Evolutionary conservation across 1,284 basidiomycete genomes (phyloP).

Genomic region (Vanrija sp.): DNA sequence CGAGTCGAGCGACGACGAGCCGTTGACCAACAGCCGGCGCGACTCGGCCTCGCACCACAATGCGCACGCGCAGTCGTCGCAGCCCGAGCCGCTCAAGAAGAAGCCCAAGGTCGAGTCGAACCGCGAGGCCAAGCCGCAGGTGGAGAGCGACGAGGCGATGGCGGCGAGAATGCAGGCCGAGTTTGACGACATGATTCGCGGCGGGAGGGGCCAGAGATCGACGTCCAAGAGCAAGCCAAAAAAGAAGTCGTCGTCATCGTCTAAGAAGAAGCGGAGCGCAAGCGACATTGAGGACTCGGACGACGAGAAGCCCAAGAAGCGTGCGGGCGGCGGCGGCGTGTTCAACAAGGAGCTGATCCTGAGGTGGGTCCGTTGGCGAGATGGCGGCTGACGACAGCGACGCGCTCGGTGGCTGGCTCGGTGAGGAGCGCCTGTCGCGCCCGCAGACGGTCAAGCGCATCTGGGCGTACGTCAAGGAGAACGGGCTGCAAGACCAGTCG

Average conservation of each 20-base stretch:
- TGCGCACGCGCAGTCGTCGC: constrained; percentile 19
- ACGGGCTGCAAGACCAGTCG: constrained; percentile 52
- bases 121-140: constrained; percentile 6
- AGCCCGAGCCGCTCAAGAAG: constrained; percentile 19
- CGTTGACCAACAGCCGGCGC: not conserved
- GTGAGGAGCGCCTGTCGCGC: constrained; percentile 44
- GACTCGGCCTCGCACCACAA: not conserved
- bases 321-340: constrained; percentile 36
- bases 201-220: constrained; percentile 19
- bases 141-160: constrained; percentile 28
- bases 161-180: constrained; percentile 32
- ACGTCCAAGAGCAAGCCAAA: no score
- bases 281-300: constrained; percentile 24
- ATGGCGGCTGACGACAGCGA: constrained; percentile 23
- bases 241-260: constrained; percentile 18
- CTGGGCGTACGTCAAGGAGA: constrained; percentile 55
- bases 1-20: not conserved
- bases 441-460: constrained; percentile 54
- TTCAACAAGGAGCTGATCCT: constrained; percentile 49
- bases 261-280: constrained; percentile 9
- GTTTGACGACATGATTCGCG: constrained; percentile 21
- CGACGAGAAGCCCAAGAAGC: constrained; percentile 18
- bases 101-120: constrained; percentile 12
- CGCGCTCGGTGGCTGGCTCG: constrained; percentile 33
- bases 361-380: constrained; percentile 30